Conservation (phyloP, 2,329 filamentous ascomycete species). For the Fusarium redolens region DNA sequence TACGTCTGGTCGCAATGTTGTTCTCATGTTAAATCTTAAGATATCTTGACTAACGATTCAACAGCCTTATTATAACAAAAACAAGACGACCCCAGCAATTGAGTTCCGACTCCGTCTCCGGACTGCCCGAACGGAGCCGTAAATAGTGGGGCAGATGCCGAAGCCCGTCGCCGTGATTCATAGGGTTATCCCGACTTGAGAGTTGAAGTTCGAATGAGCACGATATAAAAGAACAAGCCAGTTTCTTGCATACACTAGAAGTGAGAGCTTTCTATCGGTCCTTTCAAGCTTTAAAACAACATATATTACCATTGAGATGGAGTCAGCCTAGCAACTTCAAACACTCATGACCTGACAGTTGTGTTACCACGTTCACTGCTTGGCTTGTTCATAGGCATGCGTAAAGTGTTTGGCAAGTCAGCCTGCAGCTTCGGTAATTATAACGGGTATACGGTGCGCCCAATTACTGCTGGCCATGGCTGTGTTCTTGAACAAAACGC, state of each 20-base stretch:
- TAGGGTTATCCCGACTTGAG: background rate
- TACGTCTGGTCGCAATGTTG: background rate
- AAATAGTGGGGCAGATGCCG: conserved; percentile 8
- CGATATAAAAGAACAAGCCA: background rate
- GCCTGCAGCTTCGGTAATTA: background rate
- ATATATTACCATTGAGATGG: background rate
- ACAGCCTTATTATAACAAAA: background rate
- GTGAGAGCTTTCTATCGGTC: background rate
- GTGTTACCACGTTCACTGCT: background rate
- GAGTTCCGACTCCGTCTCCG: background rate
- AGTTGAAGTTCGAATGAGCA: background rate
- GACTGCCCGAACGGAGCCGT: background rate
- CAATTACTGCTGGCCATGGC: background rate
- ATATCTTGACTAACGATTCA: background rate
- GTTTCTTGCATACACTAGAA: background rate
- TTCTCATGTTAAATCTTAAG: background rate
- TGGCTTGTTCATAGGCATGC: background rate
- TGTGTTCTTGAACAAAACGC: background rate
- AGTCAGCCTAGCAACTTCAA: background rate
- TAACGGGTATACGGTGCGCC: background rate
- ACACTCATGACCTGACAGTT: background rate
- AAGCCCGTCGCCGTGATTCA: background rate
- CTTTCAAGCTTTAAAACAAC: background rate
- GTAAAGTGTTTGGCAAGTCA: background rate
- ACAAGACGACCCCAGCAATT: background rate